Percentiles rank a stretch among this genome's conserved stretches.
Conservation (phyloP, 2,329 filamentous ascomycete genomes). For the Beauveria sp. region DNA sequence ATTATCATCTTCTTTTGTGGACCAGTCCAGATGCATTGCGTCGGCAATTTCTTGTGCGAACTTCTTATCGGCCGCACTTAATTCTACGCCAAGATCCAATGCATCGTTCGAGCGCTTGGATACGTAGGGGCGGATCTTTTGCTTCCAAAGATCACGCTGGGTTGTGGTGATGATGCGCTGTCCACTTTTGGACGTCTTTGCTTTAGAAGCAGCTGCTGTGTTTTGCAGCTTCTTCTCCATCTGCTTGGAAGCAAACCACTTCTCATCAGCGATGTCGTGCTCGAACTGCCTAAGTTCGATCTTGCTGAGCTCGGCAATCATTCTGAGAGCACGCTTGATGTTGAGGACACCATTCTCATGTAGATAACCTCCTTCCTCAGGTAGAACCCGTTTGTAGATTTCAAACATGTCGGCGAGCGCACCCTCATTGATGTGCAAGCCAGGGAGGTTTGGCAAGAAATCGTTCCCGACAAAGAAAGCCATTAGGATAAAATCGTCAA, state of each 20-base stretch:
- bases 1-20: conserved; percentile 48
- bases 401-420: conserved; percentile 95
- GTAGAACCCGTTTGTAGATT: conserved; percentile 86
- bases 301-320: conserved; percentile 78
- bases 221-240: conserved; percentile 55
- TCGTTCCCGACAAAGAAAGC: conserved; percentile 99
- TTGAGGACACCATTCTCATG: conserved; percentile 94
- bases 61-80: conserved; percentile 80
- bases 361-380: conserved; percentile 85
- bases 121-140: conserved; percentile 74
- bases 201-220: conserved; percentile 46
- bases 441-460: conserved; percentile 93
- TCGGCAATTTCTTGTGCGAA: conserved; percentile 84
- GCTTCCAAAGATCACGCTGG: conserved; percentile 76
- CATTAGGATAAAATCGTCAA: conserved; percentile 99
- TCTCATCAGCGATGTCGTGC: conserved; percentile 76
- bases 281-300: conserved; percentile 94
- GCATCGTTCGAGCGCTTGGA: conserved; percentile 56
- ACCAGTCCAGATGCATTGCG: conserved; percentile 49
- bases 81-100: conserved; percentile 63
- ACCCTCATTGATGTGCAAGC: conserved; percentile 96
- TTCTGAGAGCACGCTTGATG: conserved; percentile 64
- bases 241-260: conserved; percentile 86
- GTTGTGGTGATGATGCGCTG: conserved; percentile 67
- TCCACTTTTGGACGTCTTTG: conserved; percentile 44